A percentile compares a stretch with the other conserved stretches of the same genome.
phyloP scores from a whole-genome alignment of 108 stramenopile genomes.

The Skeletonema potamos region DNA sequence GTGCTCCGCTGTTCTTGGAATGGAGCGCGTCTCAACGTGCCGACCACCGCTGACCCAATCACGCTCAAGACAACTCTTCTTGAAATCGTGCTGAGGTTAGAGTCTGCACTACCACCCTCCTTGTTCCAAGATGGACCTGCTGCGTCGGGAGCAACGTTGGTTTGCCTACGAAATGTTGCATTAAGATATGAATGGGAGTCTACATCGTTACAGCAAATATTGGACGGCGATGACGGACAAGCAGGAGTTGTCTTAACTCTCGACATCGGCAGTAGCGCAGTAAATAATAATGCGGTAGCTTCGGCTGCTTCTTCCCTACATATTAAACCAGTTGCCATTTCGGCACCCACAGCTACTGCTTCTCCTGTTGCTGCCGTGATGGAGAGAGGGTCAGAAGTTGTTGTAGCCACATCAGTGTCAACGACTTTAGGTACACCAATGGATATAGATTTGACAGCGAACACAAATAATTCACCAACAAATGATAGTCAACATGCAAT shows the following conservation, averaged over 20 bases:
- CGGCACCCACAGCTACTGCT: neutral
- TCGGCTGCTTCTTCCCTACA: conserved; percentile 33
- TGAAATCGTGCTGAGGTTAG: conserved; percentile 10
- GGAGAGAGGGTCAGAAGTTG: conserved; percentile 2
- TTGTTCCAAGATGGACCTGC: neutral
- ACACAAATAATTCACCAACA: neutral
- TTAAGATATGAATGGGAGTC: conserved; percentile 25
- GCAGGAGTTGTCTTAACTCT: conserved; percentile 41
- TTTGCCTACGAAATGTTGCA: conserved; percentile 25
- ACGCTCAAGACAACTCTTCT: conserved; percentile 15
- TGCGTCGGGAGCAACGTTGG: conserved; percentile 21
- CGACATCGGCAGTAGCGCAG: conserved; percentile 11
- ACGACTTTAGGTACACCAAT: neutral
- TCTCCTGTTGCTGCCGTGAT: conserved; percentile 14
- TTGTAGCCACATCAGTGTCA: neutral
- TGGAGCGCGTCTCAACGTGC: conserved; percentile 40
- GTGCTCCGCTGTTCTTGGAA: conserved; percentile 28
- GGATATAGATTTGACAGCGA: conserved; percentile 10
- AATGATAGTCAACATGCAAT: neutral
- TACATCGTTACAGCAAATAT: conserved; percentile 28
- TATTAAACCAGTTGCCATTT: conserved; percentile 15
- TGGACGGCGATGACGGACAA: conserved; percentile 44
- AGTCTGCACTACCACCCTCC: conserved; percentile 24
- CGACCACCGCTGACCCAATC: conserved; percentile 13
- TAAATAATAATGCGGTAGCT: conserved; percentile 9